Conservation (phyloP, 805 yeast genomes). For the Clavispora santaluciae region DNA sequence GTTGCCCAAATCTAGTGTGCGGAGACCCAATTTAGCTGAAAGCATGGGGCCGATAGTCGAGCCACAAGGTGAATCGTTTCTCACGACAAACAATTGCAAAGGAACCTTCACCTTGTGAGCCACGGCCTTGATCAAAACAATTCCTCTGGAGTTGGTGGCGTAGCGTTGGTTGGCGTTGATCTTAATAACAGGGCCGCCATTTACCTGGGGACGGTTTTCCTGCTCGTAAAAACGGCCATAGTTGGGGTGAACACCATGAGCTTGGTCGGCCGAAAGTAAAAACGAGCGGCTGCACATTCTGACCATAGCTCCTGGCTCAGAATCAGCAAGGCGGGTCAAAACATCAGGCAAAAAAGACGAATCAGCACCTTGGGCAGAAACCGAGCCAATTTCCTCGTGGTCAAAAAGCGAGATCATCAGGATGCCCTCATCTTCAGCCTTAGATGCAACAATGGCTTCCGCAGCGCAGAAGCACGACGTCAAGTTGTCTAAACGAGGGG, state of each 20-base stretch:
- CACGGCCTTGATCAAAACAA: constrained; percentile 66
- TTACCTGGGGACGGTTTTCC: constrained; percentile 73
- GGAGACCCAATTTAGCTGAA: constrained; percentile 79
- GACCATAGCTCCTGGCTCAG: constrained; percentile 42
- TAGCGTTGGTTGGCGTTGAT: constrained; percentile 94
- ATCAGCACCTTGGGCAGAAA: constrained; percentile 94
- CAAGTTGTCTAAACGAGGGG: constrained; percentile 88
- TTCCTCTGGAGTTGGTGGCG: constrained; percentile 89
- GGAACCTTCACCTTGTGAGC: constrained; percentile 73
- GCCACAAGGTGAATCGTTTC: constrained; percentile 93
- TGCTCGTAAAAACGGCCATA: constrained; percentile 72
- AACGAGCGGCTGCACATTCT: constrained; percentile 54
- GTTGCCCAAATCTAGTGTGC: constrained; percentile 86
- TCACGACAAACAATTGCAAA: constrained; percentile 85
- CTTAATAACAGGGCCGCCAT: constrained; percentile 89
- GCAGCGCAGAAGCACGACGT: constrained; percentile 82
- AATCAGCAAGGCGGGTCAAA: constrained; percentile 56
- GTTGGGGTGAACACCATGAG: constrained; percentile 96
- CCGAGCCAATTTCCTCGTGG: constrained; percentile 94
- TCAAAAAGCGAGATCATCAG: constrained; percentile 81
- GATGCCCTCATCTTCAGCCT: constrained; percentile 50
- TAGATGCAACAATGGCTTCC: constrained; percentile 59
- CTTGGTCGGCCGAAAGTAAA: constrained; percentile 89
- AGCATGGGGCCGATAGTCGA: constrained; percentile 94
- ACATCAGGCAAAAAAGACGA: constrained; percentile 84